Evolutionary conservation across 306 rosid species (phyloP), one percentile per base, ranked within the genome.

Genomic region (Mucuna pruriens): DNA sequence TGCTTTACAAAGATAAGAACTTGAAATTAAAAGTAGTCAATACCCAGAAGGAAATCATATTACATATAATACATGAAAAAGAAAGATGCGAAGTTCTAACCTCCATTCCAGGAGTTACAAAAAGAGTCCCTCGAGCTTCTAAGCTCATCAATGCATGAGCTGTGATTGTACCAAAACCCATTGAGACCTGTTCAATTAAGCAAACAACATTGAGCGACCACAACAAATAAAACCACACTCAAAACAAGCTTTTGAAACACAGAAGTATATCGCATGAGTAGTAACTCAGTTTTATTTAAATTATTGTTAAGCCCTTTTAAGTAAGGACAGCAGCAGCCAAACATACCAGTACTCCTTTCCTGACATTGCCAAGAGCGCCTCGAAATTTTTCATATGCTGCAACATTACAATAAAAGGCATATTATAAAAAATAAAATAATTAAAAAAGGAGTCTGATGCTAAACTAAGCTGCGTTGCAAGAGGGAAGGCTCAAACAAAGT

Each of bases 261-360:
- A 34, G 17, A 31, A 45, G 40, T 39, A n/a, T 29, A 40, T 72
- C 0, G 15, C 26, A 57, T 49, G 31, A 68, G 49, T 75, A 25
- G 71, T 71, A 48, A 75, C 74, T 76, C 20, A n/a, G 42, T 15
- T 25, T 34, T 58, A 51, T 76, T 34, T 11, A 34, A 34, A 60
- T 9, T 22, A 73, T 67, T 66, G 72, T 46, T 34, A 60, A 68
- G 22, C 48, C 52, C 80, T 71, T 63, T 60, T 20, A 71, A 49
- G 70, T 60, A 23, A 61, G 44, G 62, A 84, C 67, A 63, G 78
- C 42, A 83, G 63, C 52, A 70, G 72, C 82, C 31, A 74, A 68
- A 71, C 89, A 33, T 87, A 95, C 99, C 96, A 95, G 78, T 74
- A 95, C 99, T 89, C 99, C 99, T 91, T 95, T 95, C 80, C 99